Base-by-base conservation (phyloP, 208 protist species). In the Acanthamoeba sp. region DNA sequence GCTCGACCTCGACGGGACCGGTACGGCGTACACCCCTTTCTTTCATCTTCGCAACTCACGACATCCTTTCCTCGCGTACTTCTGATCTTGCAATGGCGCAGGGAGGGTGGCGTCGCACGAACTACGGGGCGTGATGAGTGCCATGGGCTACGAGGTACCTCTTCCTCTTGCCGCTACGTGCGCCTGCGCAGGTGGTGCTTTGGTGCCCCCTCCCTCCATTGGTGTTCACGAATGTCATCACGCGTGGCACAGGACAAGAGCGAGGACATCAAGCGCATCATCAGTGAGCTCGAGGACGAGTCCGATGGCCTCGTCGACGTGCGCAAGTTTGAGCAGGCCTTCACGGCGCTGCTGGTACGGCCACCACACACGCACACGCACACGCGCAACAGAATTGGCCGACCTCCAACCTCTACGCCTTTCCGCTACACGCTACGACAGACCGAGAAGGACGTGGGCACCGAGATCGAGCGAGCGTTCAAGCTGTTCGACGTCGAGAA, bases 251-350 rank as follows among this genome's bases (percentile, higher is more conserved):
- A 78, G 69, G 69, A 78, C 36, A 78, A 78, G 69, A 78, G 69
- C 36, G 69, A 78, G 22, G 69, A 78, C 34, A 78, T 78, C 24
- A 78, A 40, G 34, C 69, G 69, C 34, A 34, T 78, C 24, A 78
- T 78, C 22, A n/a, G 20, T 6, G 69, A 78, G n/a, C 36, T 78
- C 12, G 69, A 78, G 34, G 69, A 78, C n/a, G 69, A 18, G 5
- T n/a, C 69, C 14, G 34, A 78, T 2, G 69, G 69, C 10, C 27
- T 78, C 32, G 69, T 78, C 32, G 69, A 78, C 34, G n/a, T 78
- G 20, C 69, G 69, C 69, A 78, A 78, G 69, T 78, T 78, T 18
- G 69, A 78, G 34, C 10, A 78, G 69, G 34, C 69, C 69, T 78
- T 78, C 69, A 40, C 69, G 18, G 69, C 69, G 69, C 69, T 32